Evolutionary conservation across 805 yeast species (phyloP).

Genomic region (Wickerhamomyces ciferrii): DNA sequence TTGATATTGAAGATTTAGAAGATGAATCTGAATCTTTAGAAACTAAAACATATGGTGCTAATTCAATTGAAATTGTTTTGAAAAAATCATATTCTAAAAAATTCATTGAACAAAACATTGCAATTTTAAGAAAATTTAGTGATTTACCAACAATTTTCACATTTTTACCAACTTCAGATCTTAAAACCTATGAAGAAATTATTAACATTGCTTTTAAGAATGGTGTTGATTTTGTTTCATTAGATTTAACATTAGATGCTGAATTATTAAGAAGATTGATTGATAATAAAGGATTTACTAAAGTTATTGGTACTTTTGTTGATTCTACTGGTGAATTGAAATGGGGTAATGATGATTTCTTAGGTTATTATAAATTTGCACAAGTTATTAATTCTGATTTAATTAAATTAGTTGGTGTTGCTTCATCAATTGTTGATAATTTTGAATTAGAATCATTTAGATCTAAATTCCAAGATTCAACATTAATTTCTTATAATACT

Average conservation of each 20-base stretch:
- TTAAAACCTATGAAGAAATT: conserved; percentile 42
- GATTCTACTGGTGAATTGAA: conserved; percentile 53
- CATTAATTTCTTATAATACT: conserved; percentile 83
- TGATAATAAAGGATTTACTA: conserved; percentile 52
- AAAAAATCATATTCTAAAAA: conserved; percentile 38
- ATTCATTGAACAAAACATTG: conserved; percentile 71
- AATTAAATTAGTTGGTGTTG: conserved; percentile 80
- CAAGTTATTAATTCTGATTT: conserved; percentile 60
- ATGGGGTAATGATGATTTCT: conserved; percentile 19
- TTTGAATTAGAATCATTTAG: conserved; percentile 68
- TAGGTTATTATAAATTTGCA: conserved; percentile 72
- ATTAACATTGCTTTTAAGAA: conserved; percentile 60
- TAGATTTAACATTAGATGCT: conserved; percentile 68
- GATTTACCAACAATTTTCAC: conserved; percentile 78
- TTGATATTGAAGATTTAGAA: conserved; percentile 64
- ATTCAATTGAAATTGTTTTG: conserved; percentile 81
- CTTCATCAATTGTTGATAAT: conserved; percentile 62
- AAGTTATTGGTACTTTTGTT: conserved; percentile 72
- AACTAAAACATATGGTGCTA: conserved; percentile 58
- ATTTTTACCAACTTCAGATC: conserved; percentile 54
- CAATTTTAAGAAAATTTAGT: conserved; percentile 57
- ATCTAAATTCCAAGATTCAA: conserved; percentile 41
- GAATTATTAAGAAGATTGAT: conserved; percentile 47
- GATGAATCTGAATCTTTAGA: conserved; percentile 45
- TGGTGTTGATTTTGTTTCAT: conserved; percentile 78